Base-by-base conservation (phyloP, 495 filamentous ascomycete genomes). In the Daldinia grandis region DNA sequence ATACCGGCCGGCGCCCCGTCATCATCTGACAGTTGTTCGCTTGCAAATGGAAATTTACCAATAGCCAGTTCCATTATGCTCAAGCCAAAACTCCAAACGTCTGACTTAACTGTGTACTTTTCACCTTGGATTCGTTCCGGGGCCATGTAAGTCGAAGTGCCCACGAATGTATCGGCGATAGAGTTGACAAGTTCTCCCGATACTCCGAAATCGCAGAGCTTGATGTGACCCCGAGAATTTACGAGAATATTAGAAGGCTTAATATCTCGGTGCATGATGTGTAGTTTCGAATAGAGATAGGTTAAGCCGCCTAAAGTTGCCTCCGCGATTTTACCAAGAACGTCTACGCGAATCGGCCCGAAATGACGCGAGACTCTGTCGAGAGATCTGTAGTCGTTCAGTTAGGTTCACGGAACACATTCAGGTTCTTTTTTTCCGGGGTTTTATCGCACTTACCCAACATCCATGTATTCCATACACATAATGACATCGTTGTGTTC, bases 401-500 rank as follows among this genome's bases (percentile, higher is more conserved):
- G 72, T 88, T 73, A 88, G 86, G 9, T 53, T 35, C 28, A 56
- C 9, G 9, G 1, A 35, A n/a, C 14, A 17, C 30, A 64, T 30
- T 27, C 28, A 28, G 21, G 19, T 27, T 17, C 12, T 1, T 31
- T 9, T n/a, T 38, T 38, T 14, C 17, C n/a, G n/a, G n/a, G n/a
- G n/a, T n/a, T 24, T n/a, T 50, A 56, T 40, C 42, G 14, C 17
- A 81, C 89, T 78, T 87, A 99, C 95, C 96, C 96, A 80, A 93
- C 93, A 83, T 99, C 95, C 94, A 97, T 97, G 76, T 99, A 98
- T 78, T 99, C 95, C 95, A 99, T 99, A 78, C 95, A 99, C 91
- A 99, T 91, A 66, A 98, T 93, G 66, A 99, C 96, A 81, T 98
- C 95, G 69, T 95, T 92, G 50, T 90, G 91, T 72, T 97, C 93